phyloP scores from a whole-genome alignment of 164 flowering plant species.

The Cinnamomum chago region DNA sequence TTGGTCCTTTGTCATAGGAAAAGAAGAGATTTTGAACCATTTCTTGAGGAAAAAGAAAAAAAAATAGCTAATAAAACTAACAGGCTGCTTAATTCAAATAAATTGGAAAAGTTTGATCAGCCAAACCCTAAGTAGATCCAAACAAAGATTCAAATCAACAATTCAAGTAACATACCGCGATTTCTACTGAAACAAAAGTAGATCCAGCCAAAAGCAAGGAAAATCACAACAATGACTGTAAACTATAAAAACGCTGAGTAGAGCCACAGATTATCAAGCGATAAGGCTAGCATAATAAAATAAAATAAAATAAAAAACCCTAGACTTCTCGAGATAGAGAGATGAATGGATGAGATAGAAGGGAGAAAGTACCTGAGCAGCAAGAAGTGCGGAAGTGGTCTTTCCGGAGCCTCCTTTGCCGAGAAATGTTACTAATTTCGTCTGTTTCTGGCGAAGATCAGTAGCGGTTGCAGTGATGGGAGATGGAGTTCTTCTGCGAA shows the following conservation, averaged over 20 bases:
- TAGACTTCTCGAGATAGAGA: background rate
- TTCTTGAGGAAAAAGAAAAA: too few relatives aligned
- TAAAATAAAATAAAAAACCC: background rate
- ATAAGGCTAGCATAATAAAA: background rate
- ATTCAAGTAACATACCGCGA: background rate
- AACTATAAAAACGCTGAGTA: background rate
- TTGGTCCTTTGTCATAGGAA: too few relatives aligned
- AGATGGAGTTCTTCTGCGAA: constrained; percentile 4
- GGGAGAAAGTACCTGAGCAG: constrained; percentile 63
- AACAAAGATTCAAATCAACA: background rate
- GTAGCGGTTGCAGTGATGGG: constrained; percentile 5
- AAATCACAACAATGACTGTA: too few relatives aligned
- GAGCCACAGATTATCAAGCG: background rate
- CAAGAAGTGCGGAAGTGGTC: constrained; percentile 75
- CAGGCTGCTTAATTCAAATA: too few relatives aligned
- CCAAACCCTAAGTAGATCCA: constrained; percentile 2
- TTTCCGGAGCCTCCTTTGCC: constrained; percentile 99
- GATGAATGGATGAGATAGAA: background rate
- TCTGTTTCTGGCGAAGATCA: constrained; percentile 15
- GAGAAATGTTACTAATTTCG: constrained; percentile 68
- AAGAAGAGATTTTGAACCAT: too few relatives aligned
- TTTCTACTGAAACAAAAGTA: background rate
- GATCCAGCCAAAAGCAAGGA: background rate
- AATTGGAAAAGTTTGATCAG: too few relatives aligned
- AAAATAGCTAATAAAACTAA: too few relatives aligned